Base-by-base conservation (phyloP, 202 grass and related monocot genomes). In the Brachypodium distachyon region DNA sequence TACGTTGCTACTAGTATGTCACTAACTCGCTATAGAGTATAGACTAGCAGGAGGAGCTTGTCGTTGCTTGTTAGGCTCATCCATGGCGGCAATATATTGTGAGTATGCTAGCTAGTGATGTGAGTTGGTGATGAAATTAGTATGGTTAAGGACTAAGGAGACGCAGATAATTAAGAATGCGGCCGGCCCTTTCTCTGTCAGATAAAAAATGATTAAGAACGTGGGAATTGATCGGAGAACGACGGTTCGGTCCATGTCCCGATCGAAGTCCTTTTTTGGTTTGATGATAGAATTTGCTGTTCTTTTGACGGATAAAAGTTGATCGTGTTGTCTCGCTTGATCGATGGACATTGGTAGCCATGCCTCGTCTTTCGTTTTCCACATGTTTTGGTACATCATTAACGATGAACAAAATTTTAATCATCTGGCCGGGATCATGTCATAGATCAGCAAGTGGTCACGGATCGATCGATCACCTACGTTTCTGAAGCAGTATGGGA, bases 71-170 rank as follows among this genome's bases (percentile, higher is more conserved):
- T 16, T 41, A 55, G n/a, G 63, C 17, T 31, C 33, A 66, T 36
- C 34, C 18, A 29, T 29, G 62, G 18, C 6, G 40, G 18, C 11
- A 41, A 79, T 79, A 79, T 79, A 68, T 79, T n/a, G n/a, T n/a
- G n/a, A 79, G 49, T 16, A 67, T 42, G 21, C 19, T 7, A 77
- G 54, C 22, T 69, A 32, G 39, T 82, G 28, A 56, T 12, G 21
- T 12, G 6, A 29, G 13, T 18, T 28, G 7, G 12, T 3, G 74
- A 65, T 66, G n/a, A n/a, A n/a, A n/a, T n/a, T n/a, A n/a, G n/a
- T n/a, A n/a, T n/a, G n/a, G n/a, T n/a, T n/a, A n/a, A n/a, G n/a
- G n/a, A n/a, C n/a, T n/a, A n/a, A n/a, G n/a, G n/a, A n/a, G n/a
- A n/a, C n/a, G n/a, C n/a, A n/a, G n/a, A n/a, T n/a, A n/a, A n/a